Conservation (phyloP, 1,284 basidiomycete species). For the Filobasidium uniguttulatum region DNA sequence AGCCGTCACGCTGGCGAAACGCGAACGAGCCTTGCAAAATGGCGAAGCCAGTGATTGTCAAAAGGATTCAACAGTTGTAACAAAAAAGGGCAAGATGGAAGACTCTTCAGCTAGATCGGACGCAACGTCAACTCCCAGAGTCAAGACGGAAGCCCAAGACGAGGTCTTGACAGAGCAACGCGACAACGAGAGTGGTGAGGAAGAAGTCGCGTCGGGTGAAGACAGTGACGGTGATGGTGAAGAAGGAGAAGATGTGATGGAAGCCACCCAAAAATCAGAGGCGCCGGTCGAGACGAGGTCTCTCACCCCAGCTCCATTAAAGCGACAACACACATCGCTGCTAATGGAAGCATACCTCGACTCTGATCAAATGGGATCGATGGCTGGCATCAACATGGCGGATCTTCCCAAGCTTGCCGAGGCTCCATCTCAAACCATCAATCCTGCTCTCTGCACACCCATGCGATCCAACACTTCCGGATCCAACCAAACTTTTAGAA, state of each 20-base stretch:
- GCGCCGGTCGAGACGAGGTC: not conserved
- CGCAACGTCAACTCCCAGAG: not conserved
- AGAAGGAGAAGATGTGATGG: conserved; percentile 2
- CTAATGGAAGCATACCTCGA: not conserved
- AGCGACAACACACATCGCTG: not conserved
- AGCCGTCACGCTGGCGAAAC: conserved; percentile 25
- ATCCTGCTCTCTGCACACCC: too few relatives aligned
- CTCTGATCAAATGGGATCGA: not conserved
- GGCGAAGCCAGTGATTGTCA: conserved; percentile 19
- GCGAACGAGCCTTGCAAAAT: conserved; percentile 19
- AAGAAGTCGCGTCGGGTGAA: not conserved
- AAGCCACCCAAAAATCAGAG: not conserved
- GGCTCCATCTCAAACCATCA: conserved; percentile 6
- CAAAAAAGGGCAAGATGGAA: not conserved
- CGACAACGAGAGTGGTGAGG: not conserved
- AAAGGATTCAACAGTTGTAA: too few relatives aligned
- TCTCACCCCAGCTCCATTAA: not conserved
- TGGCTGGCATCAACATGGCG: not conserved
- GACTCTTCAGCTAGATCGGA: not conserved
- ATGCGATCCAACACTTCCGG: too few relatives aligned
- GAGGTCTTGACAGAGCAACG: not conserved
- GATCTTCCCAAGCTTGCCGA: not conserved
- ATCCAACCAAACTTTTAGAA: too few relatives aligned
- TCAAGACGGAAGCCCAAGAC: not conserved
- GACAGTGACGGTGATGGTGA: conserved; percentile 17